phyloP scores from a whole-genome alignment of 179 eudicot genomes.

The Silene vulgaris region DNA sequence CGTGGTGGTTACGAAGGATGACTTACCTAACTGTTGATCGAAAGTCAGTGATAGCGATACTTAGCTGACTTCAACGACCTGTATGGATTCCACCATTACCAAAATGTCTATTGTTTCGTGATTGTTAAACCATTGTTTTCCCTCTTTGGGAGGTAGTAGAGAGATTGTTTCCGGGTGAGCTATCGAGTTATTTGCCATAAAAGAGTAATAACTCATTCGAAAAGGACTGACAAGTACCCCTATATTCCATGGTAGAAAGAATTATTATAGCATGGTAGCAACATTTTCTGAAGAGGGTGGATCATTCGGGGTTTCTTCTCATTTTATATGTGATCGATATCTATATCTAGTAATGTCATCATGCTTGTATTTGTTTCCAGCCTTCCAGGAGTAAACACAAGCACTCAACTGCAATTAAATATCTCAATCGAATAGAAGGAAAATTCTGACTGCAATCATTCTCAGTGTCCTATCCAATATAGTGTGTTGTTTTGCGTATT shows the following conservation, averaged over 20 bases:
- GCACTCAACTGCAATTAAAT: neutral
- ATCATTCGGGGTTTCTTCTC: neutral
- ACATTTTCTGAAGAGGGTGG: neutral
- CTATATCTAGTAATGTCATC: neutral
- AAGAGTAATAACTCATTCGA: neutral
- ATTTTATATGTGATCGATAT: neutral
- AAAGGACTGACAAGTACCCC: neutral
- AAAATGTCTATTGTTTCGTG: neutral
- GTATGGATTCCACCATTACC: neutral
- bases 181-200: neutral
- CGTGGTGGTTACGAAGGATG: neutral
- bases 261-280: constrained; percentile 5
- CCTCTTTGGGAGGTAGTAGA: no score
- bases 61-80: constrained; percentile 11
- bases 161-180: no score
- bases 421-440: neutral
- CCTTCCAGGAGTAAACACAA: neutral
- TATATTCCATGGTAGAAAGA: neutral
- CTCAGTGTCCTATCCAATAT: neutral
- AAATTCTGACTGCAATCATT: neutral
- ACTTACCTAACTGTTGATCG: neutral
- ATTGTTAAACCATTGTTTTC: neutral
- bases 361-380: neutral
- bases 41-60: neutral
- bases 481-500: neutral